Base-by-base conservation (phyloP, 495 filamentous ascomycete species). In the Zalerion maritima region DNA sequence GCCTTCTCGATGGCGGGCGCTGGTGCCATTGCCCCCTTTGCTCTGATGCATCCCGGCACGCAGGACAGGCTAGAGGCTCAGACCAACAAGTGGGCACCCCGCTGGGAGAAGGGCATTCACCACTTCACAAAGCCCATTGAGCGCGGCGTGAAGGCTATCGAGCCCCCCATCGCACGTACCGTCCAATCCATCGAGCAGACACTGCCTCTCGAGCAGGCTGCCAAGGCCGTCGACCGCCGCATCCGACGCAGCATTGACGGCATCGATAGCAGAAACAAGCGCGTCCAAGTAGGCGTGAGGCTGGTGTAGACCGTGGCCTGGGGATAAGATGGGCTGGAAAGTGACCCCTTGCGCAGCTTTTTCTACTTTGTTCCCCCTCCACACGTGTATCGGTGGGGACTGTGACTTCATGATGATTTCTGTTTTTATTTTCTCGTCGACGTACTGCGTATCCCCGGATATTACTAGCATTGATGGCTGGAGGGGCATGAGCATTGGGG, bases 51-150 rank as follows among this genome's bases (percentile, higher is more conserved):
- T 7, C 61, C 61, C 10, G 58, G 58, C 26, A 58, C 57, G 28
- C 47, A 59, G 27, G 58, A 62, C 35, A 52, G 52, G 10, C 21
- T 66, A 12, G 47, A 51, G 10, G 28, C 38, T 1, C 57, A 61
- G 43, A 64, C 61, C 0, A 31, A 38, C 23, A 49, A 54, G 32
- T 66, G 61, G 61, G 61, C 61, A 5, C 61, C 61, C 6, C 49
- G 48, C 15, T 66, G 61, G 61, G 55, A 66, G 39, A 54, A 57
- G 28, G 64, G 58, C 49, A 64, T 58, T 39, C 55, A 42, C 8
- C 51, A 52, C 45, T 53, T 65, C 40, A 49, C 49, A 32, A 40
- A 45, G 14, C 58, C 58, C 14, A 54, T 55, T 16, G 52, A 55
- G 41, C 49, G 52, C 5, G 37, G 58, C 31, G 52, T 60, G 29